Percentiles rank a stretch among this genome's conserved stretches.
Conservation (phyloP, 2,329 filamentous ascomycete species). For the Sporothrix luriei region DNA sequence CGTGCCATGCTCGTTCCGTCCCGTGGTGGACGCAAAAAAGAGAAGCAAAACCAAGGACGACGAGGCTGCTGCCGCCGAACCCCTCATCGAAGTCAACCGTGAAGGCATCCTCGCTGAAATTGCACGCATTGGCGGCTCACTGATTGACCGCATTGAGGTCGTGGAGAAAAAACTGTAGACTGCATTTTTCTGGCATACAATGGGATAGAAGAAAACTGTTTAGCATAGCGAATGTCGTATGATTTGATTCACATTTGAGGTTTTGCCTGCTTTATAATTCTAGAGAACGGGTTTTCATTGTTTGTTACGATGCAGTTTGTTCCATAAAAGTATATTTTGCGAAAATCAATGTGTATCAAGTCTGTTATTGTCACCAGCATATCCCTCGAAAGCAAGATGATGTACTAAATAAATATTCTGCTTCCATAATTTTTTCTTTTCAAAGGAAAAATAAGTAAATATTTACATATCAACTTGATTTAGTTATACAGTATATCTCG, state of each 20-base stretch:
- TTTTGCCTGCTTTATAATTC: no score
- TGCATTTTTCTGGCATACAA: not conserved
- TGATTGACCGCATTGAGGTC: conserved; percentile 68
- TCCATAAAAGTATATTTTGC: no score
- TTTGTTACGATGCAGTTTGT: no score
- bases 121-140: conserved; percentile 64
- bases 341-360: no score
- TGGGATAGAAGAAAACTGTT: not conserved
- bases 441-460: no score
- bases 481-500: no score
- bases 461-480: no score
- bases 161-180: conserved; percentile 22
- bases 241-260: not conserved
- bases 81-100: conserved; percentile 65
- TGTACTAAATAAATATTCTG: no score
- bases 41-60: conserved; percentile 33
- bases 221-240: conserved; percentile 25
- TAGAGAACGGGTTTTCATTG: no score
- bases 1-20: conserved; percentile 67
- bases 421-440: no score
- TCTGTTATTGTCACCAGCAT: no score
- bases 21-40: conserved; percentile 43
- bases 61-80: conserved; percentile 37
- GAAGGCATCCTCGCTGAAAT: conserved; percentile 72
- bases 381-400: no score